phyloP scores from a whole-genome alignment of 2,329 filamentous ascomycete species.

The Dothideomycetes sp. region DNA sequence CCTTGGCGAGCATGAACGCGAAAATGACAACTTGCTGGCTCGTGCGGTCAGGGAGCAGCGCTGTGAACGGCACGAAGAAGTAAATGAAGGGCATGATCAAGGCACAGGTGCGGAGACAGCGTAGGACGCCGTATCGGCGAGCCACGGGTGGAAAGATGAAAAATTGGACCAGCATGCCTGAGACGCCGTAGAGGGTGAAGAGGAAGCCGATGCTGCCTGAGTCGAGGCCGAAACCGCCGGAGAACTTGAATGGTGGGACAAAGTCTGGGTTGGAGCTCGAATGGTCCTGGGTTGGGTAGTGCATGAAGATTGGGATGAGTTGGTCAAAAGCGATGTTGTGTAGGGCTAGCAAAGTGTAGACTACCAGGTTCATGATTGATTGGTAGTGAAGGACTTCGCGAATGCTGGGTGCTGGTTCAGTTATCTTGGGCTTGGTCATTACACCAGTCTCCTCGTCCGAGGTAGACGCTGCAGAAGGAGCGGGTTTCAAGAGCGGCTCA shows the following conservation, averaged over 20 bases:
- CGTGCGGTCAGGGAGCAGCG: constrained; percentile 42
- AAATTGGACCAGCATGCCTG: constrained; percentile 76
- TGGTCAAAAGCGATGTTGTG: constrained; percentile 82
- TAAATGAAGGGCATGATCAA: constrained; percentile 65
- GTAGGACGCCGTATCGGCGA: constrained; percentile 59
- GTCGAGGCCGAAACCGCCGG: constrained; percentile 63
- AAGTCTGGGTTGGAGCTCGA: constrained; percentile 41
- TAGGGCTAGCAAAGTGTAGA: constrained; percentile 71
- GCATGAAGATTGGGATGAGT: constrained; percentile 77
- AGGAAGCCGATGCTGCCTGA: constrained; percentile 71
- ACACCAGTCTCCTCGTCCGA: constrained; percentile 7
- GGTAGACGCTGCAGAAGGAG: neutral
- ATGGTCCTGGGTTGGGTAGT: constrained; percentile 52
- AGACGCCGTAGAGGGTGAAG: constrained; percentile 72
- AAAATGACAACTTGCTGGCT: constrained; percentile 52
- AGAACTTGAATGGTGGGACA: constrained; percentile 67
- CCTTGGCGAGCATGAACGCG: constrained; percentile 60
- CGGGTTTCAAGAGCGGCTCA: constrained; percentile 10
- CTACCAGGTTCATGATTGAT: constrained; percentile 61
- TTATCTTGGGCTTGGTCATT: constrained; percentile 10
- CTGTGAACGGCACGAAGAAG: constrained; percentile 70
- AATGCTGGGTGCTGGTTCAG: constrained; percentile 28
- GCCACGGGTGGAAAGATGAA: constrained; percentile 71
- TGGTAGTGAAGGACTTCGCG: constrained; percentile 62
- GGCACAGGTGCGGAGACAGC: constrained; percentile 58